Evolutionary conservation across 2,329 filamentous ascomycete species (phyloP).

Genomic region (Penicillium sp.): DNA sequence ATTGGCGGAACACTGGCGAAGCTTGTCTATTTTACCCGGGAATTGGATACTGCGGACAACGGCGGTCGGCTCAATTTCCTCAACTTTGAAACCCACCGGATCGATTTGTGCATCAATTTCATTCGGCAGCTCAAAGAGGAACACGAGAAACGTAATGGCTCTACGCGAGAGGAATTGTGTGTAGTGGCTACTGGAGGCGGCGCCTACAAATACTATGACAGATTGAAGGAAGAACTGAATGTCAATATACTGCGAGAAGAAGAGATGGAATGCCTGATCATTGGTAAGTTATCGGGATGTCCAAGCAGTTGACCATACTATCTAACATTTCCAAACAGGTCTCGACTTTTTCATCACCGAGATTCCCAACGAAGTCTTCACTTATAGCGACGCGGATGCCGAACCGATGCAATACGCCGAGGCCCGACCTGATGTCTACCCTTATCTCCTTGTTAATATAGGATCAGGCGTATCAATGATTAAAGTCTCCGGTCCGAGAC

Average conservation of each 20-base stretch:
- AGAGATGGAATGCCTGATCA: conserved; percentile 98
- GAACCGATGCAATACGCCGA: conserved; percentile 88
- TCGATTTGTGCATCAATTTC: conserved; percentile 90
- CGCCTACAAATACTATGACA: conserved; percentile 95
- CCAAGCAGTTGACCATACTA: neutral
- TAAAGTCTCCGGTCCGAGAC: conserved; percentile 85
- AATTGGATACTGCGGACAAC: conserved; percentile 72
- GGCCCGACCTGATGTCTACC: conserved; percentile 79
- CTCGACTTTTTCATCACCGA: conserved; percentile 99
- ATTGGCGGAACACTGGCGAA: conserved; percentile 96
- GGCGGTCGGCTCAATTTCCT: conserved; percentile 93
- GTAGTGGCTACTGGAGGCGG: conserved; percentile 96
- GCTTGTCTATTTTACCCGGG: conserved; percentile 94
- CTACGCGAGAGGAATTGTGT: conserved; percentile 67
- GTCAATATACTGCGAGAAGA: conserved; percentile 90
- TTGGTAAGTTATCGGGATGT: conserved; percentile 56
- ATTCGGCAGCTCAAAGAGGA: conserved; percentile 83
- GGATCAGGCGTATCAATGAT: conserved; percentile 96
- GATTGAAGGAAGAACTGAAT: conserved; percentile 76
- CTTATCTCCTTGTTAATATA: conserved; percentile 97
- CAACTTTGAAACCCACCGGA: conserved; percentile 92
- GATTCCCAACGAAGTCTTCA: conserved; percentile 95
- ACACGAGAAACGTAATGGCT: conserved; percentile 73
- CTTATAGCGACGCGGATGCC: conserved; percentile 80
- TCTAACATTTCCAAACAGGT: conserved; percentile 51